Evolutionary conservation across 768 basidiomycete species (phyloP), one percentile per base, ranked within the genome.

Genomic region (Mycena maculata): DNA sequence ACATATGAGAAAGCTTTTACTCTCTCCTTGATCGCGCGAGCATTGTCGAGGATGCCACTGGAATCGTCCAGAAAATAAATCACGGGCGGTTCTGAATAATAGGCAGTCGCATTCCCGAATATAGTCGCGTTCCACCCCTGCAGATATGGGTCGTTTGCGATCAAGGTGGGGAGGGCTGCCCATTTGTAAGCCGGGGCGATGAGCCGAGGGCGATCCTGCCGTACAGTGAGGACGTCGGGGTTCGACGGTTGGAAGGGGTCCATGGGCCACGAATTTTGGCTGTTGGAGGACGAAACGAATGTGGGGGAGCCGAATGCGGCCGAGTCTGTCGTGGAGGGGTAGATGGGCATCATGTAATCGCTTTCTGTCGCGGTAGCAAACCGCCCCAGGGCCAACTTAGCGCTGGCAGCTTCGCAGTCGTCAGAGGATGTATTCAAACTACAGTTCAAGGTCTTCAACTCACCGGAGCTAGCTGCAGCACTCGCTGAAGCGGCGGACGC

Each of bases 131-230:
- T 98, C 97, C 97, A 99, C 67, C 79, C 84, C 65, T 86, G 83
- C 74, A 99, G 84, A 81, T 99, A 99, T 6, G 93, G 88, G 76
- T 99, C 95, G 58, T 82, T 86, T 65, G 84, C 78, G 74, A 99
- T 97, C 71, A 98, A 84, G 30, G 76, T 74, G 4, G 92, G 88
- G 28, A 99, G 88, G n/a, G 89, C 93, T n/a, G 84, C 77, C 97
- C 98, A 99, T 79, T 95, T 96, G 86, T 95, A 96, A 7, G 85
- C 73, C 27, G 97, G 95, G 23, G 97, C 98, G 72, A 98, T 91
- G 62, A 99, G 86, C 49, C 93, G 92, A 31, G 98, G 98, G 67
- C 96, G 92, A 74, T 94, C 91, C 11, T 89, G 72, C 48, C 95
- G 91, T 44, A 90, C 82, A 50, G 76, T 78, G 42, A 90, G 89